These are phyloP conservation scores for Fusarium tjaetaba DNA, from an alignment of 2,329 filamentous ascomycete genomes.

Conservation along the genomic window DNA sequence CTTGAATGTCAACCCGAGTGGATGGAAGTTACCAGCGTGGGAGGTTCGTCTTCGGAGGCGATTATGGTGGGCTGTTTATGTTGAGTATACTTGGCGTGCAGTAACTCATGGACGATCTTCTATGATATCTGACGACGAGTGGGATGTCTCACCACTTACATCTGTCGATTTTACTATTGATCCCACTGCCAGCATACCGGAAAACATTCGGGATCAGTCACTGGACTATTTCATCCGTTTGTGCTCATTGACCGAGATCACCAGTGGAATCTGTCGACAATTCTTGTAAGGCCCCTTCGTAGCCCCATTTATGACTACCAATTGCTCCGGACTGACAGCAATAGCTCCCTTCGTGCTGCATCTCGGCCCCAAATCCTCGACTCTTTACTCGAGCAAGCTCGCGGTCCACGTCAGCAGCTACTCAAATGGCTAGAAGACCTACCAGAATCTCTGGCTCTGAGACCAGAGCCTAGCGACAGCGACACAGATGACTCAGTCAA, in stretches of 20 bases:
- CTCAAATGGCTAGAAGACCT: not conserved
- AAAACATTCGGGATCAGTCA: not conserved
- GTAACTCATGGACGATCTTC: not conserved
- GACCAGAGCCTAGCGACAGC: not conserved
- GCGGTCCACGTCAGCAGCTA: not conserved
- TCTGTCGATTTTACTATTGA: not conserved
- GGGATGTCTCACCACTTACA: not conserved
- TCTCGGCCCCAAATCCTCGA: not conserved
- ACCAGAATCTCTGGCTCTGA: accelerated
- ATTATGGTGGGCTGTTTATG: slow-evolving; percentile 1
- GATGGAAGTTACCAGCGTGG: not conserved
- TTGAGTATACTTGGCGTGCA: slow-evolving; percentile 2
- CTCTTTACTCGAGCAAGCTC: not conserved
- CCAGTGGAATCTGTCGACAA: not conserved
- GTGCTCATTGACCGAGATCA: not conserved
- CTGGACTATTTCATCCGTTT: not conserved
- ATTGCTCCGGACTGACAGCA: not conserved
- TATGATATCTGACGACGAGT: not conserved
- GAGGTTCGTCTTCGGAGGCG: not conserved
- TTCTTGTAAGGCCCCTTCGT: not conserved
- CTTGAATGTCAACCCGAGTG: not conserved
- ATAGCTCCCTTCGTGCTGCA: not conserved
- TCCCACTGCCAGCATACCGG: not conserved
- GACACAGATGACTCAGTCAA: not conserved
- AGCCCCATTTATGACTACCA: accelerated